Evolutionary conservation across 495 filamentous ascomycete species (phyloP).

Genomic region (Tuber calosporum): DNA sequence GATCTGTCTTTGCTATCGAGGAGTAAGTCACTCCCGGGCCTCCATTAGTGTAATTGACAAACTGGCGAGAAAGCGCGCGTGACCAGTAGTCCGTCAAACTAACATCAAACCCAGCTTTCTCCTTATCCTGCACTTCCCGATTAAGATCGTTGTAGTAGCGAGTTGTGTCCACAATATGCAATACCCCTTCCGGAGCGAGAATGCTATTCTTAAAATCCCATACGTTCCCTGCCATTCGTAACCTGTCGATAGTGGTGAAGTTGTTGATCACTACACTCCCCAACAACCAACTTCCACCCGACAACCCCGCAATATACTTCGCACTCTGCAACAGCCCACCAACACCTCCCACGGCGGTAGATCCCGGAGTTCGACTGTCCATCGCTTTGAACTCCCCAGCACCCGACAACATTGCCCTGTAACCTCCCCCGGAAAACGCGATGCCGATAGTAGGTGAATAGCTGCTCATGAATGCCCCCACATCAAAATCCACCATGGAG

Average conservation of each 20-base stretch:
- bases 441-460: conserved; percentile 59
- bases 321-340: conserved; percentile 78
- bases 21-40: conserved; percentile 79
- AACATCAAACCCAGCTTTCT: conserved; percentile 62
- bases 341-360: conserved; percentile 61
- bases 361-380: conserved; percentile 63
- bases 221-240: conserved; percentile 53
- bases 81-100: conserved; percentile 86
- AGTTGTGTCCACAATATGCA: conserved; percentile 39
- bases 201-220: conserved; percentile 80
- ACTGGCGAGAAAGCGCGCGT: conserved; percentile 72
- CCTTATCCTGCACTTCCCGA: conserved; percentile 58
- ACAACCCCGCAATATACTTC: conserved; percentile 79
- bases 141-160: conserved; percentile 63
- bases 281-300: conserved; percentile 82
- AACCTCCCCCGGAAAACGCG: conserved; percentile 65
- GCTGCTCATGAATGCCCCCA: conserved; percentile 57
- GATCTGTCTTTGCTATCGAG: conserved; percentile 62
- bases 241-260: conserved; percentile 63
- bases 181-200: conserved; percentile 54
- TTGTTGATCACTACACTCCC: conserved; percentile 84
- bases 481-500: conserved; percentile 71
- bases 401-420: conserved; percentile 79
- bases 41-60: conserved; percentile 70
- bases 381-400: conserved; percentile 83